Conservation (phyloP, 305 asterid genomes). For the Solanum hybrid region DNA sequence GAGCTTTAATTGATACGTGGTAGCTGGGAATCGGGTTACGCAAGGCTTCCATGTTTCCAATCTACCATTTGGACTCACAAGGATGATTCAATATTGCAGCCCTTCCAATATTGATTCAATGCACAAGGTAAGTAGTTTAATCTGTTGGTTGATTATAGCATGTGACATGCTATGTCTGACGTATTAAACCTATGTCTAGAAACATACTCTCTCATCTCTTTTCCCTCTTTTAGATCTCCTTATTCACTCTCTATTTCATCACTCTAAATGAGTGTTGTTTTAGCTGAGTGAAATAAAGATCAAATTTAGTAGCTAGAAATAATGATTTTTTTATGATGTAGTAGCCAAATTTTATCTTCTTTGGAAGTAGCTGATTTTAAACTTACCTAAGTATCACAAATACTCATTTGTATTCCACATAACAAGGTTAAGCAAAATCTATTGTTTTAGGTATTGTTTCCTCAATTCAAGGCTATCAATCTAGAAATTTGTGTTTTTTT, state of each 20-base stretch:
- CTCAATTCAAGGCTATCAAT: not conserved
- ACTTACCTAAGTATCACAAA: not conserved
- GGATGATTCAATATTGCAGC: not conserved
- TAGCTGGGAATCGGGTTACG: not conserved
- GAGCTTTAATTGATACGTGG: not conserved
- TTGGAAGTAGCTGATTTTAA: not conserved
- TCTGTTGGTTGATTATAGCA: not conserved
- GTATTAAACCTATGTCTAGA: not conserved
- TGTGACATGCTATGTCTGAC: not conserved
- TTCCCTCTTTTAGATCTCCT: not conserved
- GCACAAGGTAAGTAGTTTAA: not conserved
- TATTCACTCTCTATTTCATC: not conserved
- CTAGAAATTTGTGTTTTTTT: not conserved
- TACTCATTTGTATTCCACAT: not conserved
- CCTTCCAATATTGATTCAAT: not conserved
- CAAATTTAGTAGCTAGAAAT: not conserved
- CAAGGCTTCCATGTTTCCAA: not conserved
- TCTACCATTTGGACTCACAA: not conserved
- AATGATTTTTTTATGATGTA: not conserved
- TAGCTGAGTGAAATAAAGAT: not conserved
- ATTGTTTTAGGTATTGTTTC: not conserved
- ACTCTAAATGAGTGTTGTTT: not conserved
- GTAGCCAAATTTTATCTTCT: not conserved
- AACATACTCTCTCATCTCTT: not conserved
- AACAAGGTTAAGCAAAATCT: not conserved